Base-by-base conservation (phyloP, 192 early-diverging fungal genomes). In the Gaertneriomyces sp. region DNA sequence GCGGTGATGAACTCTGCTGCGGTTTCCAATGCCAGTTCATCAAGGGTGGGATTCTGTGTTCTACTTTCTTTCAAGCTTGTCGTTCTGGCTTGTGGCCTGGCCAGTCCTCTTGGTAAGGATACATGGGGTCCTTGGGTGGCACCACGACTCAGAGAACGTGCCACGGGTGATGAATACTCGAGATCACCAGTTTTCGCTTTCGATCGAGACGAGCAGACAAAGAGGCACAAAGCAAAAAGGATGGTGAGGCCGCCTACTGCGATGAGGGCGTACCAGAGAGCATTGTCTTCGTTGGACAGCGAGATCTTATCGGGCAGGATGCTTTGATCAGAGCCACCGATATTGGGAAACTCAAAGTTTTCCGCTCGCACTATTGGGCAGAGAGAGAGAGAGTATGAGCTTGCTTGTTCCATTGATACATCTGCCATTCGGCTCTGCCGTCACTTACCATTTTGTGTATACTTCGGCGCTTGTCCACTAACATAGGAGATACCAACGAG, bases 1-100 rank as follows among this genome's bases (percentile, higher is more conserved):
- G 73, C 64, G 12, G 25, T 11, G 40, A 74, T 45, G 52, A 72
- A 74, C 11, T 52, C 51, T 9, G 51, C 19, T 11, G 60, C 67
- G 16, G 67, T 43, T 5, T 47, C 58, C 8, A 56, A 5, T 49
- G 47, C 47, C 17, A n/a, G 12, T 0, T 2, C 47, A 2, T 49
- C 12, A 0, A 49, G 16, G 47, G 47, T 33, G 1, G 25, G 25
- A 33, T 33, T 33, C 25, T 33, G 25, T 33, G 25, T 33, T 33
- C 25, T 33, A 2, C 25, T 33, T 33, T 33, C 25, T 33, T 33
- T 33, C 25, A 33, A 2, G 25, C 25, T 33, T 33, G 25, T 33
- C 2, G 25, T 33, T 33, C 25, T 33, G 25, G 25, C 25, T 33
- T 33, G 25, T 33, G 25, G 25, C 16, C 17, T 7, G n/a, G 40